Evolutionary conservation across 179 eudicot genomes (phyloP).

Genomic region (Kewa caespitosa): DNA sequence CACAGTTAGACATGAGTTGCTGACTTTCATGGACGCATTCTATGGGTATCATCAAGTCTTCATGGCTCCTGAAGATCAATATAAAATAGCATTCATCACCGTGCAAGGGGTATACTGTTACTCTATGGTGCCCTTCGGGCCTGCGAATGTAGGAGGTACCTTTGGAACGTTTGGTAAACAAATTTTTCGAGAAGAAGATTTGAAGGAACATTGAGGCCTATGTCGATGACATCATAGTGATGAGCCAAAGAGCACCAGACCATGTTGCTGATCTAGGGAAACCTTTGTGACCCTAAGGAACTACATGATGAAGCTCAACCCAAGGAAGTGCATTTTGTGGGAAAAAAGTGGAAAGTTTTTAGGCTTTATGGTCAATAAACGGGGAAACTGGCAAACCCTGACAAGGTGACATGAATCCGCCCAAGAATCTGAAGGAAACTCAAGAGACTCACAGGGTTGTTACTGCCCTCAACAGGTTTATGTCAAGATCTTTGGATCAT

Average conservation of each 20-base stretch:
- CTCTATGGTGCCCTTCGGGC: constrained; percentile 1
- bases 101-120: constrained; percentile 6
- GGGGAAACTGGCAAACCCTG: neutral
- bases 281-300: neutral
- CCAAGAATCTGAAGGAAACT: neutral
- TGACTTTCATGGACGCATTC: constrained; percentile 9
- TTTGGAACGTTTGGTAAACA: neutral
- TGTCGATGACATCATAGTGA: neutral
- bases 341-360: neutral
- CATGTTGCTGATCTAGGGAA: neutral
- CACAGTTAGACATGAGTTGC: neutral
- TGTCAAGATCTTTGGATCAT: neutral
- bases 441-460: neutral
- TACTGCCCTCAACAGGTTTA: neutral
- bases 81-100: neutral
- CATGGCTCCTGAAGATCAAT: neutral
- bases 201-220: neutral
- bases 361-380: neutral
- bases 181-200: neutral
- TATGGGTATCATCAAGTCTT: constrained; percentile 13
- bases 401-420: neutral
- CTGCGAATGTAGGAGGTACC: neutral
- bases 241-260: neutral
- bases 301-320: neutral
- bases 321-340: neutral